Evolutionary conservation across 495 filamentous ascomycete genomes (phyloP), one percentile per base, ranked within the genome.

Genomic region (Aspergillus sparsus): DNA sequence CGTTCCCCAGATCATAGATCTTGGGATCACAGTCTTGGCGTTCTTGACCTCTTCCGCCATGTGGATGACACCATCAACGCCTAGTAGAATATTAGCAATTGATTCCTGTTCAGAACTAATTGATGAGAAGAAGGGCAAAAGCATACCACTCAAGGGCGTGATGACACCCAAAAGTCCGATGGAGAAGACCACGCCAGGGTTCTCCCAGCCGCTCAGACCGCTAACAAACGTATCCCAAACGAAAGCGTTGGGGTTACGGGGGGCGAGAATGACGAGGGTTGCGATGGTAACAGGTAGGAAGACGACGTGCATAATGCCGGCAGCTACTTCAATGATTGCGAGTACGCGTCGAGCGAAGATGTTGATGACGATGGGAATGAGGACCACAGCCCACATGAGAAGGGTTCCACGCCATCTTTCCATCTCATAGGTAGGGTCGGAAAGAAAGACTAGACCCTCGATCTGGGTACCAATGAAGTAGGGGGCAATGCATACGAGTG

Each of bases 391-490:
- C 70, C 71, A 80, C 65, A 79, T 74, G 31, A 84, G 65, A n/a
- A 84, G 66, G 0, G 80, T 79, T 21, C 77, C 76, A 13, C 80
- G 79, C 70, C 77, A 82, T 11, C 74, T 62, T 35, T 80, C 58
- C 8, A 68, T 64, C 3, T 69, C 67, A 62, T 81, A 83, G 3
- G 62, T 52, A 2, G 77, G 71, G 44, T 81, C 36, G 44, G 73
- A 74, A 11, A 85, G 61, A 11, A 78, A 65, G 42, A 81, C 64
- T 49, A 83, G 68, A 42, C 76, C 75, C 59, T 80, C 69, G 45
- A 82, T 80, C 60, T 77, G 67, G 33, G 70, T 80, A 11, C 70
- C 82, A 11, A 77, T 75, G 21, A 87, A 68, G 63, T 81, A 87
- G 3, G 78, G 65, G 21, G 67, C 74, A 39, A 76, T 71, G 6